Evolutionary conservation across 202 grass and related monocot species (phyloP).

Genomic region (Digitaria exilis): DNA sequence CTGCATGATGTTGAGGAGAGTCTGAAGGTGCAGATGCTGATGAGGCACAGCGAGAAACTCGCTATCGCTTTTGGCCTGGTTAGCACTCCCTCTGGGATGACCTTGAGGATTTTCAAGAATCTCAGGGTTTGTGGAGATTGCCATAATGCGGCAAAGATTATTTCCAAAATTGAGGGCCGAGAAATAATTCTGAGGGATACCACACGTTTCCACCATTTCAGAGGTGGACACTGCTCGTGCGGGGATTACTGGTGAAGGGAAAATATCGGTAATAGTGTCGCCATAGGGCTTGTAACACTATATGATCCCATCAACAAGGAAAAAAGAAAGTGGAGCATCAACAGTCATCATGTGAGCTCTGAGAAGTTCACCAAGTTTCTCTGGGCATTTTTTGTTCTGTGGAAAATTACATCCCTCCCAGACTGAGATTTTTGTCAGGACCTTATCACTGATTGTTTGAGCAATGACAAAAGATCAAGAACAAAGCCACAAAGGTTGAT

Average conservation of each 20-base stretch:
- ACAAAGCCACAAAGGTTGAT: background rate
- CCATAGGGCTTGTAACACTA: background rate
- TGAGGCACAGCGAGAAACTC: slow-evolving; percentile 69
- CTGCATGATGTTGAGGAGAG: slow-evolving; percentile 63
- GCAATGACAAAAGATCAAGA: background rate
- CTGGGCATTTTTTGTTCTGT: background rate
- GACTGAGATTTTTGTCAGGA: background rate
- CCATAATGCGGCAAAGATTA: slow-evolving; percentile 58
- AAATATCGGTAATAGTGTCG: background rate
- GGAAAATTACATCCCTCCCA: no score
- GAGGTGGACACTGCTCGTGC: slow-evolving; percentile 56
- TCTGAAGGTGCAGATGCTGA: slow-evolving; percentile 58
- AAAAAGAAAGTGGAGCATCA: background rate
- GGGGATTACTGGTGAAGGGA: slow-evolving; percentile 65
- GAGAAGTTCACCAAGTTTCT: background rate
- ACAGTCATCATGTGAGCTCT: background rate
- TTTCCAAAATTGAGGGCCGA: slow-evolving; percentile 56
- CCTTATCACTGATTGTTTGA: background rate
- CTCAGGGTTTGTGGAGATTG: slow-evolving; percentile 66
- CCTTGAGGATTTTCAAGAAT: slow-evolving; percentile 65
- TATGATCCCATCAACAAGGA: background rate
- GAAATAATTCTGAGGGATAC: slow-evolving; percentile 64
- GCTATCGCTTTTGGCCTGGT: slow-evolving; percentile 66
- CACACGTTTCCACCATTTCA: slow-evolving; percentile 68
- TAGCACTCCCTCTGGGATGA: slow-evolving; percentile 41